Evolutionary conservation across 305 asterid genomes (phyloP).

Genomic region (Fraxinus albicans): DNA sequence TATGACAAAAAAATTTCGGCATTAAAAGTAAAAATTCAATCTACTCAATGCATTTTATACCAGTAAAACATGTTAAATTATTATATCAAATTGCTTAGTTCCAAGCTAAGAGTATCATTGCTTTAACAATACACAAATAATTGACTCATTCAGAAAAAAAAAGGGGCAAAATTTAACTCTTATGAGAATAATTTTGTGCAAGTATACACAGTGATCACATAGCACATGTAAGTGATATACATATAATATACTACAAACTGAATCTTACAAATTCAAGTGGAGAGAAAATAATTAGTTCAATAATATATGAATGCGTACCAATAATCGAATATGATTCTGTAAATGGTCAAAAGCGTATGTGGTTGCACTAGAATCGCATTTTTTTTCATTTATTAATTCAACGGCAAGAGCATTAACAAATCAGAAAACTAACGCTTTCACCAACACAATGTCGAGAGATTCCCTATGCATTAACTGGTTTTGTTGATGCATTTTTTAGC

Average conservation of each 20-base stretch:
- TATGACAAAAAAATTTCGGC: no score
- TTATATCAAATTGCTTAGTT: not conserved
- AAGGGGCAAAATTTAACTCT: not conserved
- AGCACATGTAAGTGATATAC: not conserved
- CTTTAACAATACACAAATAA: not conserved
- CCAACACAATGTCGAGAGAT: not conserved
- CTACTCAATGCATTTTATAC: not conserved
- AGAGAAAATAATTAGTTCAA: not conserved
- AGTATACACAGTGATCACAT: no score
- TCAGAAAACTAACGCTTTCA: not conserved
- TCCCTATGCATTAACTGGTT: not conserved
- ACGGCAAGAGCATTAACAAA: not conserved
- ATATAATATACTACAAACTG: not conserved
- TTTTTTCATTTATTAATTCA: not conserved
- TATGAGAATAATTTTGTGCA: not conserved
- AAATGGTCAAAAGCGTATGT: not conserved
- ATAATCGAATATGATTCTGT: not conserved
- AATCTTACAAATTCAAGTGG: not conserved
- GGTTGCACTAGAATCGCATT: not conserved
- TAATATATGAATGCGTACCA: not conserved
- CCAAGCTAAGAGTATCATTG: not conserved
- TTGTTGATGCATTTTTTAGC: not conserved
- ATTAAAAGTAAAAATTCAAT: not conserved
- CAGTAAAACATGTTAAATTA: not conserved
- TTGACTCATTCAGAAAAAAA: not conserved